phyloP scores from a whole-genome alignment of 108 stramenopile species.

The Skeletonema tropicum region DNA sequence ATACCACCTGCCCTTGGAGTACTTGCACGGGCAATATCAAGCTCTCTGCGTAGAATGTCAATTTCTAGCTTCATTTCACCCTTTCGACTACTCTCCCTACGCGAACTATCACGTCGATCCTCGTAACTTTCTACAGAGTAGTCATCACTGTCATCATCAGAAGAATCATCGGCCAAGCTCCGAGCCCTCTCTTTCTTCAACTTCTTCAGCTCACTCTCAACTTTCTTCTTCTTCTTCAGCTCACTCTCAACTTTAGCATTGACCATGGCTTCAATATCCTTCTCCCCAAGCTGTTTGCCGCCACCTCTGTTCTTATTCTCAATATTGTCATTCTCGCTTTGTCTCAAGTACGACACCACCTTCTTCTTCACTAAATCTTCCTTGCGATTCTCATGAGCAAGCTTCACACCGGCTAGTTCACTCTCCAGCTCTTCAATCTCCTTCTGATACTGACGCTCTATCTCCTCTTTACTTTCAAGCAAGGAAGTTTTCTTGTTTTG shows the following conservation, averaged over 20 bases:
- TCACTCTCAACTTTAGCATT: background rate
- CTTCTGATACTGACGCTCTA: conserved; percentile 13
- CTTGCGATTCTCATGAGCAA: background rate
- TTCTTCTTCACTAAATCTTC: background rate
- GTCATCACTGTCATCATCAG: background rate
- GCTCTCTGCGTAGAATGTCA: conserved; percentile 14
- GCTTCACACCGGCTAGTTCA: background rate
- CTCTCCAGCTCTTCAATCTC: conserved; percentile 34
- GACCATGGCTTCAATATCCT: background rate
- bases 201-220: background rate
- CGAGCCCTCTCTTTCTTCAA: background rate
- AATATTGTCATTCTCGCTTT: too few species aligned
- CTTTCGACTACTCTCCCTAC: conserved; percentile 7
- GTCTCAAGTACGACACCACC: background rate
- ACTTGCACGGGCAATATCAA: conserved; percentile 4
- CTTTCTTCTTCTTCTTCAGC: conserved; percentile 5
- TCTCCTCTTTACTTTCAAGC: conserved; percentile 28
- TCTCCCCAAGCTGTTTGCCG: background rate
- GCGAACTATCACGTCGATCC: background rate
- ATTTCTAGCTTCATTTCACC: conserved; percentile 20
- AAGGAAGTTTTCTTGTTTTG: conserved; percentile 31
- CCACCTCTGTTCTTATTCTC: background rate
- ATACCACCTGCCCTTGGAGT: background rate
- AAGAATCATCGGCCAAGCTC: background rate
- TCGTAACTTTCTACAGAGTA: background rate